Conservation (phyloP, 257 asterid genomes). For the Handroanthus guayacan region DNA sequence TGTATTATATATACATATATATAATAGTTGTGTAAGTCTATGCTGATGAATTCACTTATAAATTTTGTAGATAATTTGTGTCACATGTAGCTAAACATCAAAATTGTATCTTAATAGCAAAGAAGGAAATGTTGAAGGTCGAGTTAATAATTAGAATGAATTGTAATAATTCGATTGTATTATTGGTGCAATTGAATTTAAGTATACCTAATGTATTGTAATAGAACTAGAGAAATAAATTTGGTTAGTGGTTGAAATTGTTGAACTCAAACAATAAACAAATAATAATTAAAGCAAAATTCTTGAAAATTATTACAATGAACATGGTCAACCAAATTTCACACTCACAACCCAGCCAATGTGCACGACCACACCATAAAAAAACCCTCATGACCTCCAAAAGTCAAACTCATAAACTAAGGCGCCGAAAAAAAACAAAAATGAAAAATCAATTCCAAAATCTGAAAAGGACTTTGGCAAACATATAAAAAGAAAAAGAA, state of each 20-base stretch:
- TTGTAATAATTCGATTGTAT: no score
- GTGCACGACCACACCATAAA: neutral
- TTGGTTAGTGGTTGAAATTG: neutral
- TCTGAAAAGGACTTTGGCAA: neutral
- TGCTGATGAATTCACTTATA: no score
- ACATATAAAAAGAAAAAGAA: neutral
- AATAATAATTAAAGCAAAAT: neutral
- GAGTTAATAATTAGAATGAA: no score
- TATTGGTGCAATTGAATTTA: no score
- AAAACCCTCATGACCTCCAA: neutral
- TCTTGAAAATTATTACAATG: neutral
- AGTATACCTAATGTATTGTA: neutral
- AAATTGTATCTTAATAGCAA: no score
- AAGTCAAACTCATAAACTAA: slow-evolving; percentile 42
- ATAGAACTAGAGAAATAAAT: neutral
- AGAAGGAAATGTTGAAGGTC: no score
- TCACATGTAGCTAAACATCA: no score
- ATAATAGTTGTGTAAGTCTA: no score
- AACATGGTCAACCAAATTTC: slow-evolving; percentile 10
- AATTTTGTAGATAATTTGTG: no score
- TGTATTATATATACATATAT: no score
- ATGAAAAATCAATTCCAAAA: neutral
- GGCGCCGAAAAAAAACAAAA: neutral
- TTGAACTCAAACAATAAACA: neutral
- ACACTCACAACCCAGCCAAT: slow-evolving; percentile 12